A percentile compares a stretch with the other conserved stretches of the same genome.
Conservation (phyloP, 441 rosid genomes). For the Erysimum pusillum region DNA sequence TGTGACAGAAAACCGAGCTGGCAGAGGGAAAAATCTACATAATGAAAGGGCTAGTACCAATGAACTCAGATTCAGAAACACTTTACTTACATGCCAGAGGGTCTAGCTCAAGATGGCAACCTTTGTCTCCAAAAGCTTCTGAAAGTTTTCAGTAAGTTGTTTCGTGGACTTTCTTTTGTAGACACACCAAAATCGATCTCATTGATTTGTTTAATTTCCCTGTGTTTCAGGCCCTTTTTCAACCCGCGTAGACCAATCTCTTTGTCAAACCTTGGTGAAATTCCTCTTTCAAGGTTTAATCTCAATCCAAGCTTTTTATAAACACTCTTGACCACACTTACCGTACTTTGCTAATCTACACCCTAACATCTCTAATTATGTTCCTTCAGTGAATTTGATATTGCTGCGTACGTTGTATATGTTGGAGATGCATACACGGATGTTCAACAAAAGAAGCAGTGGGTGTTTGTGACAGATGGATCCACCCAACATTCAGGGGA, state of each 20-base stretch:
- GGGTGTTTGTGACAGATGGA: constrained; percentile 92
- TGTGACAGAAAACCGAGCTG: constrained; percentile 72
- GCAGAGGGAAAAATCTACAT: constrained; percentile 89
- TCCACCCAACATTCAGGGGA: constrained; percentile 61
- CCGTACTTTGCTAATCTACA: constrained; percentile 17
- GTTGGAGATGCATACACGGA: constrained; percentile 76
- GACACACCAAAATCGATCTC: constrained; percentile 38
- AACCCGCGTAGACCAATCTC: constrained; percentile 66
- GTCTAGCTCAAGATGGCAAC: constrained; percentile 67
- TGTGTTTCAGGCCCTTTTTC: constrained; percentile 79
- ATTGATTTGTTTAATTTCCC: constrained; percentile 62
- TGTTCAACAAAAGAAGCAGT: constrained; percentile 77
- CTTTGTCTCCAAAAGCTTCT: constrained; percentile 59
- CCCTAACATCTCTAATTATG: constrained; percentile 20
- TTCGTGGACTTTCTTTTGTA: constrained; percentile 29
- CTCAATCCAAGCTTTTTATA: constrained; percentile 18
- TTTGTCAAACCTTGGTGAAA: constrained; percentile 75
- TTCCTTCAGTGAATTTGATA: constrained; percentile 83
- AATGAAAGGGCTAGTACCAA: constrained; percentile 72
- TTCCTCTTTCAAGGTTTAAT: constrained; percentile 82
- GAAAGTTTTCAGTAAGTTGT: constrained; percentile 68
- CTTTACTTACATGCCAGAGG: constrained; percentile 92
- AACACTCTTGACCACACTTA: constrained; percentile 8
- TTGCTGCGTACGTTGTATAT: constrained; percentile 72
- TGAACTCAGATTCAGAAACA: constrained; percentile 65